Evolutionary conservation across 805 yeast genomes (phyloP).

Genomic region (Millerago galiae): DNA sequence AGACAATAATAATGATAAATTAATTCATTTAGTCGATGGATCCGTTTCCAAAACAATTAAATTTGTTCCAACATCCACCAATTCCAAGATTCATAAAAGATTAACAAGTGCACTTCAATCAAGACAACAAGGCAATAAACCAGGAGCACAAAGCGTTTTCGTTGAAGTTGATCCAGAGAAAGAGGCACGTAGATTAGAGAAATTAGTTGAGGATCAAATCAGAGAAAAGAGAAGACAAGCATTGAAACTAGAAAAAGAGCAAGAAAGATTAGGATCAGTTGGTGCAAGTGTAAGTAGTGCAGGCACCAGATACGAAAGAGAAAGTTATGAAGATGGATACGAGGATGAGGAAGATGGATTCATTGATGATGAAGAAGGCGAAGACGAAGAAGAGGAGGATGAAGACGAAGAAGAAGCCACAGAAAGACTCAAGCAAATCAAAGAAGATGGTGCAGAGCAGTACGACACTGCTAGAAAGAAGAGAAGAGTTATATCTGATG

Average conservation of each 20-base stretch:
- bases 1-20: constrained; percentile 3
- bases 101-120: constrained; percentile 62
- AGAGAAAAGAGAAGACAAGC: constrained; percentile 62
- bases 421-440: constrained; percentile 23
- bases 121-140: constrained; percentile 27
- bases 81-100: constrained; percentile 73
- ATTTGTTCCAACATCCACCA: constrained; percentile 87
- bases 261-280: constrained; percentile 47
- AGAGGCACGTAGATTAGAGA: constrained; percentile 61
- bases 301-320: constrained; percentile 18
- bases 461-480: constrained; percentile 34
- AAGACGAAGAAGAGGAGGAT: constrained; percentile 32
- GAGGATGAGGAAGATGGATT: constrained; percentile 27
- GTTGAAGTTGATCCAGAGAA: constrained; percentile 59
- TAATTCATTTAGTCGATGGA: constrained; percentile 38
- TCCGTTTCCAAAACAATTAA: constrained; percentile 58
- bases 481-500: constrained; percentile 46
- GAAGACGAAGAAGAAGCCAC: constrained; percentile 46
- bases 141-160: constrained; percentile 34
- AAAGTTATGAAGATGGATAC: constrained; percentile 28
- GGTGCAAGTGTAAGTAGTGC: constrained; percentile 8
- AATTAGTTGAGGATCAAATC: constrained; percentile 54
- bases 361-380: constrained; percentile 46
- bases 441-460: constrained; percentile 45
- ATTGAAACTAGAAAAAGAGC: constrained; percentile 45